Base-by-base conservation (phyloP, 2,329 filamentous ascomycete genomes). In the Mycocentrospora acerina region DNA sequence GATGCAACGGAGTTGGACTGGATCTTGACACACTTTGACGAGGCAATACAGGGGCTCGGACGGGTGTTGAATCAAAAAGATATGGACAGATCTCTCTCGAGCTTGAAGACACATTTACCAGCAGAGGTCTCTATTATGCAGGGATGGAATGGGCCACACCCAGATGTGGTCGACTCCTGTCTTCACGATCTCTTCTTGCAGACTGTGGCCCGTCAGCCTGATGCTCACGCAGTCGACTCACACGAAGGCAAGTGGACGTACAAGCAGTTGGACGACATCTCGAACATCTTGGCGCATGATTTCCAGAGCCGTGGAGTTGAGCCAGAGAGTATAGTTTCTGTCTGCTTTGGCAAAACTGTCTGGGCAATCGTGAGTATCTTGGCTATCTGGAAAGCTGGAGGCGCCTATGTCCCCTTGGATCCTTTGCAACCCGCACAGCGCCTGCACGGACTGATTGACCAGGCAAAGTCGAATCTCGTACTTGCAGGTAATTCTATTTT, bases 351-450 rank as follows among this genome's bases (percentile, higher is more conserved):
- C 7, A 57, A 57, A 33, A 48, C 44, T 2, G 25, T 18, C 14
- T 44, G 40, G 35, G 44, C 40, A 11, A 18, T 53, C 13, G 40
- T 55, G 4, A 31, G 44, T 12, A 51, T 58, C 32, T 40, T 55
- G 9, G 55, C 42, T 9, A 37, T 55, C 18, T 30, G 53, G 35
- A 58, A 58, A 29, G 44, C 51, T 9, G 53, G 55, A 11, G 48
- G 42, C 15, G 47, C 51, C 1, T 51, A 51, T 29, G 41, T 51
- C 6, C 50, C 58, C 0, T 22, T 67, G 0, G 61, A 67, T 8
- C 32, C 32, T 16, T 35, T 22, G n/a, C 12, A 16, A 35, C 15
- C 32, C 42, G 17, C 17, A 32, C 19, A 22, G 17, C 30, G 30
- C n/a, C 7, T 22, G 13, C 10, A 16, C 10, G 28, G 16, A 30